Evolutionary conservation across 2,329 filamentous ascomycete species (phyloP).

Genomic region (Sarocladiaceae sp.): DNA sequence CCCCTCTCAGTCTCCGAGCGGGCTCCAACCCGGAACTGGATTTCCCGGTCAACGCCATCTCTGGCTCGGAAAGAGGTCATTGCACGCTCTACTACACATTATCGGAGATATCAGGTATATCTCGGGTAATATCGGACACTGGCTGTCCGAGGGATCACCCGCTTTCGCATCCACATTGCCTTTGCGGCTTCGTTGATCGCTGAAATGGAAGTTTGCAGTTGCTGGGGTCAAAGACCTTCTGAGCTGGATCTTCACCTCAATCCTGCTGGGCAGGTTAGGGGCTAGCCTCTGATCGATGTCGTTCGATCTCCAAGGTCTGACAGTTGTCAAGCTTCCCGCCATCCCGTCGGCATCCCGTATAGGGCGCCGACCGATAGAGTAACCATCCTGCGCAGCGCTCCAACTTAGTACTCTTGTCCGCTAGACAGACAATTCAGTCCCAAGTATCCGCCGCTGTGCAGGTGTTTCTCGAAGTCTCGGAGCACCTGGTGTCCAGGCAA

Average conservation of each 20-base stretch:
- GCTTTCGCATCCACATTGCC: constrained; percentile 11
- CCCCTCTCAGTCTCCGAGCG: constrained; percentile 5
- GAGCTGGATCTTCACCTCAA: constrained; percentile 10
- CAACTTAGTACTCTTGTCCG: constrained; percentile 10
- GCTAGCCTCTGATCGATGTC: constrained; percentile 7
- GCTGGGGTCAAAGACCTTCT: constrained; percentile 1
- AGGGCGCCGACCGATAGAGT: neutral
- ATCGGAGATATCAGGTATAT: constrained; percentile 2
- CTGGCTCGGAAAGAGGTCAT: constrained; percentile 6
- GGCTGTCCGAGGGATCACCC: constrained; percentile 26
- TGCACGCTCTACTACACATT: neutral
- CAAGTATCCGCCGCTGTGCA: neutral
- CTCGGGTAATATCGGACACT: constrained; percentile 26
- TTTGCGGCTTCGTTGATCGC: neutral
- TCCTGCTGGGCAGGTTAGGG: constrained; percentile 11
- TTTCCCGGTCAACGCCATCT: constrained; percentile 10
- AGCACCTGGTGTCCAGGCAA: neutral
- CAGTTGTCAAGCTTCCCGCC: neutral
- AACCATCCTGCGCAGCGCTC: neutral
- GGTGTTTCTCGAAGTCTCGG: no score
- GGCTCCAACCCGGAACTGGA: constrained; percentile 10
- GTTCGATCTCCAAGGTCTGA: neutral
- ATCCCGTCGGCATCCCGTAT: neutral
- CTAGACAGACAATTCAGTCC: constrained; percentile 22
- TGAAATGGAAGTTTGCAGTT: neutral